These are phyloP conservation scores for Candida maris DNA, from an alignment of 805 yeast species.

Conservation along the genomic window DNA sequence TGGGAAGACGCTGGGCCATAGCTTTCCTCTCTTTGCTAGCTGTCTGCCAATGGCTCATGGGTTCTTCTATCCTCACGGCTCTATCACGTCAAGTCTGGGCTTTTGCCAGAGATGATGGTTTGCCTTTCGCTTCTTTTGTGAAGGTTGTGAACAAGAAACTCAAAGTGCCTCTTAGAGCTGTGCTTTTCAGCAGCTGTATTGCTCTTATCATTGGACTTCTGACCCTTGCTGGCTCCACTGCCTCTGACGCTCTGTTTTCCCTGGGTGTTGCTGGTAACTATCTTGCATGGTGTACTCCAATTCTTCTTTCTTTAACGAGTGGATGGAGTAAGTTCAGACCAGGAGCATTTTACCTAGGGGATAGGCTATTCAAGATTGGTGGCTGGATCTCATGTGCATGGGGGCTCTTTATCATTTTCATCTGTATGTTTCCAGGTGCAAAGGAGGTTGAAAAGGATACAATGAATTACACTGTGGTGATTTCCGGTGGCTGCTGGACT, in stretches of 20 bases:
- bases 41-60: constrained; percentile 45
- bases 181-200: constrained; percentile 34
- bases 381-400: constrained; percentile 38
- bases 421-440: constrained; percentile 41
- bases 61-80: constrained; percentile 41
- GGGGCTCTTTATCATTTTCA: constrained; percentile 32
- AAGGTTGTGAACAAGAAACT: constrained; percentile 38
- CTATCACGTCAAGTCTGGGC: constrained; percentile 49
- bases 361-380: constrained; percentile 25
- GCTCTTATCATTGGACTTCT: constrained; percentile 38
- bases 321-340: constrained; percentile 38
- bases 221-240: constrained; percentile 37
- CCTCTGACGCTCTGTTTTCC: constrained; percentile 43
- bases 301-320: constrained; percentile 34
- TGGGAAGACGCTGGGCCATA: constrained; percentile 45
- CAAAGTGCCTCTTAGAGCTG: constrained; percentile 42
- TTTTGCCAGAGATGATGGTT: constrained; percentile 47
- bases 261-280: constrained; percentile 40
- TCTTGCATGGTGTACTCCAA: constrained; percentile 41
- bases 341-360: constrained; percentile 40
- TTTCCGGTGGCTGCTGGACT: constrained; percentile 57
- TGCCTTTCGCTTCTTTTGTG: constrained; percentile 38
- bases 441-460: constrained; percentile 36
- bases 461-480: constrained; percentile 69
- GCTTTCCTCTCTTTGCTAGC: constrained; percentile 45